These are phyloP conservation scores for Hamamelis virginiana DNA, from an alignment of 164 flowering plant genomes.

Conservation along the genomic window DNA sequence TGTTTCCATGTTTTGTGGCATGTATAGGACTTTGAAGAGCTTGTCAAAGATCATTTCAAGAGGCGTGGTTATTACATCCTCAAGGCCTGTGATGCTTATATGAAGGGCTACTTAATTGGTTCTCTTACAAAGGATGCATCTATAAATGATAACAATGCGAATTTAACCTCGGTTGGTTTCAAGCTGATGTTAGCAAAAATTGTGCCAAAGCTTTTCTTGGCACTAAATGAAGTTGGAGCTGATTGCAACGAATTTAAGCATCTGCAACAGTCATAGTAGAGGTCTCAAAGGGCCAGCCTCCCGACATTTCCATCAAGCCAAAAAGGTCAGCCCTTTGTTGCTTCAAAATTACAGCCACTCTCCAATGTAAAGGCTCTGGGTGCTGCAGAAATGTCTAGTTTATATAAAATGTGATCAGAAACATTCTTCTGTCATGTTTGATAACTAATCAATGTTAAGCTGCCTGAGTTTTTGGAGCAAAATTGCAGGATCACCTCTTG, in stretches of 20 bases:
- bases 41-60: slow-evolving; percentile 73
- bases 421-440: slow-evolving; percentile 3
- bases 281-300: background rate
- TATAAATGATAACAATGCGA: slow-evolving; percentile 31
- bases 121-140: slow-evolving; percentile 79
- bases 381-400: slow-evolving; percentile 3
- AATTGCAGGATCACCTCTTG: background rate
- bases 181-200: slow-evolving; percentile 94
- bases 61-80: slow-evolving; percentile 84
- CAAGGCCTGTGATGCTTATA: slow-evolving; percentile 91
- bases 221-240: slow-evolving; percentile 70
- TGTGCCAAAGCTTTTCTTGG: slow-evolving; percentile 62
- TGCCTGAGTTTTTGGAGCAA: slow-evolving; percentile 3
- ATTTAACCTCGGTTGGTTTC: slow-evolving; percentile 90
- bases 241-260: slow-evolving; percentile 72
- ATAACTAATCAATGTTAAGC: slow-evolving; percentile 6
- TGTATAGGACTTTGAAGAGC: slow-evolving; percentile 81
- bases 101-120: slow-evolving; percentile 85
- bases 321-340: slow-evolving; percentile 17
- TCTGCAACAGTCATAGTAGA: slow-evolving; percentile 40
- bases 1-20: background rate
- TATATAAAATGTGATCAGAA: slow-evolving; percentile 4
- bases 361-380: slow-evolving; percentile 13
- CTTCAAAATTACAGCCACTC: background rate
- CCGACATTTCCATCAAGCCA: slow-evolving; percentile 3